Conservation (phyloP, 2,329 filamentous ascomycete species). For the Colletotrichum siamense region DNA sequence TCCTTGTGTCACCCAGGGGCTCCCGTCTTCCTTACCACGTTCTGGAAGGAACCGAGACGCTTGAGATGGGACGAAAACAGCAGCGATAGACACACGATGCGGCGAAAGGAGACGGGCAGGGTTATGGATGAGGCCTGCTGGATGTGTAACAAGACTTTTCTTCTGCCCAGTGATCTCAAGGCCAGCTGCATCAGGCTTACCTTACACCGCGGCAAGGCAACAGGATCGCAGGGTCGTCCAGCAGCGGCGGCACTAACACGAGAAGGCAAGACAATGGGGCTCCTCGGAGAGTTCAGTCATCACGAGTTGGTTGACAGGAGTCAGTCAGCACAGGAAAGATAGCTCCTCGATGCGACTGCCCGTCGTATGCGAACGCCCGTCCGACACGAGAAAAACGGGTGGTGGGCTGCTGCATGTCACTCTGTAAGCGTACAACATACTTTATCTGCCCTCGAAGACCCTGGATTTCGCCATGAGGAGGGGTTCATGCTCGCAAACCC, state of each 20-base stretch:
- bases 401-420: background rate
- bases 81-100: background rate
- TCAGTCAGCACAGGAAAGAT: background rate
- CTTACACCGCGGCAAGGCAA: background rate
- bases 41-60: conserved; percentile 11
- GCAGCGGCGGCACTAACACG: background rate
- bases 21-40: background rate
- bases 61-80: background rate
- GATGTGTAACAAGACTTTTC: background rate
- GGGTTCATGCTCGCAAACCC: background rate
- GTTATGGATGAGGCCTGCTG: background rate
- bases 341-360: background rate
- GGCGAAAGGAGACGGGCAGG: background rate
- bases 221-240: background rate
- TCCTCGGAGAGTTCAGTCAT: background rate
- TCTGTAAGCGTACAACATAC: background rate
- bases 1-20: background rate
- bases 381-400: background rate
- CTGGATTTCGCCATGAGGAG: background rate
- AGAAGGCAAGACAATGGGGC: background rate
- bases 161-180: background rate
- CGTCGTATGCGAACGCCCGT: background rate
- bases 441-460: background rate
- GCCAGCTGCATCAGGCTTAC: background rate
- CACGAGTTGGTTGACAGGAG: background rate